Evolutionary conservation across 257 asterid genomes (phyloP), one percentile per base, ranked within the genome.

Genomic region (Voacanga thouarsii): DNA sequence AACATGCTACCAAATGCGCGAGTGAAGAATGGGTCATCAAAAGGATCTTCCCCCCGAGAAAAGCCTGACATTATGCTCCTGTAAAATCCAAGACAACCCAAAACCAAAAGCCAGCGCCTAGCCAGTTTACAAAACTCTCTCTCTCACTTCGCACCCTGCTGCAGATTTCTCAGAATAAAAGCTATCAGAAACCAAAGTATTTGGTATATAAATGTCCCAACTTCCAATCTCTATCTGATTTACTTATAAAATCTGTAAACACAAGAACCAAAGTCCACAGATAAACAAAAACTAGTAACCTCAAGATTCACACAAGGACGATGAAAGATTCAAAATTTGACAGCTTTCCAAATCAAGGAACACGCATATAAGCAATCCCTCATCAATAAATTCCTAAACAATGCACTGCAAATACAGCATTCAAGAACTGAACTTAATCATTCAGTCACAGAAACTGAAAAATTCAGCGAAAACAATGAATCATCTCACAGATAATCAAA

Each of bases 1-100:
- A 79, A 80, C 71, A 64, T 57, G 68, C 78, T 76, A 45, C 88
- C 83, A 7, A 60, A 71, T 44, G 91, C 92, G 10, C 81, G 84
- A 76, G 89, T 70, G 73, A 92, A 92, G 80, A 92, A 92, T 8
- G 96, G 95, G 76, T 92, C 96, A 76, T 91, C 94, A 73, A 89
- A 90, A 18, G 96, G 90, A 79, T 88, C 92, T 78, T 69, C 83
- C 24, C 89, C 86, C 19, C 91, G 94, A 79, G 90, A 89, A 18
- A 84, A 73, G 67, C 86, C 85, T 16, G 90, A 77, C 81, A 84
- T 80, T 28, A 65, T 49, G 71, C 59, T 55, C 61, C 81, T 63
- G 51, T 11, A 15, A 44, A 50, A 68, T 57, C 37, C 59, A 75
- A 72, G 44, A 59, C 45, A 76, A 71, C 72, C 61, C 33, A 56